Conservation (phyloP, 352 stramenopile genomes). For the Thraustochytrium sp. region DNA sequence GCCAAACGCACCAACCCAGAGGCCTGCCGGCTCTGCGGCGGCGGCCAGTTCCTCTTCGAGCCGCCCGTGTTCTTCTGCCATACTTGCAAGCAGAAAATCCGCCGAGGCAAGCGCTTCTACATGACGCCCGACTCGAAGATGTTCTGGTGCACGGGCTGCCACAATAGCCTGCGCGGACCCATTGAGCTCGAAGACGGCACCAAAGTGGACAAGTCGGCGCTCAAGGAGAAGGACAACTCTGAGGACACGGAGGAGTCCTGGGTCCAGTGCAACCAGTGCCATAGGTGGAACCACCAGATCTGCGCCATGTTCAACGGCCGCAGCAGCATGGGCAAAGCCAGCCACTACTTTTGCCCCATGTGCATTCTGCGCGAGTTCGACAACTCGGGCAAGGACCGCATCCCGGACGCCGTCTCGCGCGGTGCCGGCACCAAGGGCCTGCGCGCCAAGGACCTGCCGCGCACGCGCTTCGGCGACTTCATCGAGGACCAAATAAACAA, state of each 20-base stretch:
- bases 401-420: constrained; percentile 49
- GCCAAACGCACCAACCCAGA: constrained; percentile 74
- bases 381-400: constrained; percentile 60
- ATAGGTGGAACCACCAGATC: constrained; percentile 98
- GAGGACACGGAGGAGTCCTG: constrained; percentile 68
- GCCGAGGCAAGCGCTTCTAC: constrained; percentile 91
- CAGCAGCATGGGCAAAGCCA: constrained; percentile 63
- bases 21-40: constrained; percentile 90
- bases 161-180: constrained; percentile 48
- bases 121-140: constrained; percentile 84
- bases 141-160: constrained; percentile 94
- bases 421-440: neutral
- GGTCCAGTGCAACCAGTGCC: constrained; percentile 96
- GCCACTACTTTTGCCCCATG: constrained; percentile 56
- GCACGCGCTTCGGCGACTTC: constrained; percentile 45
- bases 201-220: constrained; percentile 22
- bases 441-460: constrained; percentile 36
- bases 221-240: constrained; percentile 48
- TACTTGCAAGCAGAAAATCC: constrained; percentile 88
- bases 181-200: constrained; percentile 17
- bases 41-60: constrained; percentile 95
- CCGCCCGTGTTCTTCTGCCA: constrained; percentile 95
- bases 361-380: constrained; percentile 46
- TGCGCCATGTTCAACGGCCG: constrained; percentile 98
- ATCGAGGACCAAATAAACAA: constrained; percentile 43